A percentile compares a stretch with the other conserved stretches of the same genome.
These are phyloP conservation scores for Trichodelitschia bisporula DNA, from an alignment of 495 filamentous ascomycete species.

Conservation along the genomic window DNA sequence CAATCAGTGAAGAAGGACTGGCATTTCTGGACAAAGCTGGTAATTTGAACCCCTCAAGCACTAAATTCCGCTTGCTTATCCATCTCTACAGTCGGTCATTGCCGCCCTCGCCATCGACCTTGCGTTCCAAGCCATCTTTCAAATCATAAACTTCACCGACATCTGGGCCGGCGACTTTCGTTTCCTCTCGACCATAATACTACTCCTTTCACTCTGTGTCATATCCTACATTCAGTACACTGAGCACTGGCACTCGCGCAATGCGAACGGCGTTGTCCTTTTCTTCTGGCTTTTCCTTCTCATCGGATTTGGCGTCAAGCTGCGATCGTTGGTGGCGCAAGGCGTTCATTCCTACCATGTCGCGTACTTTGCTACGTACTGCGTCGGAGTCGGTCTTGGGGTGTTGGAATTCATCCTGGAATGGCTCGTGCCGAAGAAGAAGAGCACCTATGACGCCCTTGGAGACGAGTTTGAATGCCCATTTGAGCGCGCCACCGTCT, in stretches of 20 bases:
- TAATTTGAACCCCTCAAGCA: slow-evolving; percentile 17
- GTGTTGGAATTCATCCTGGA: slow-evolving; percentile 58
- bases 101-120: slow-evolving; percentile 40
- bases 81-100: slow-evolving; percentile 33
- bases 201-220: slow-evolving; percentile 50
- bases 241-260: slow-evolving; percentile 70
- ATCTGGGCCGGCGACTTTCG: slow-evolving; percentile 65
- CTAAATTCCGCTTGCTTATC: neutral
- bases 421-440: slow-evolving; percentile 75
- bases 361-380: slow-evolving; percentile 59
- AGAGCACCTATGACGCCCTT: slow-evolving; percentile 58
- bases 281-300: slow-evolving; percentile 92
- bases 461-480: slow-evolving; percentile 86
- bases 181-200: slow-evolving; percentile 68
- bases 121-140: slow-evolving; percentile 47
- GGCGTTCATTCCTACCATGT: slow-evolving; percentile 36
- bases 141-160: slow-evolving; percentile 42
- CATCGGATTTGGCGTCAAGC: slow-evolving; percentile 58
- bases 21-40: slow-evolving; percentile 88
- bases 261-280: slow-evolving; percentile 78
- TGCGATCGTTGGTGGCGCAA: slow-evolving; percentile 67
- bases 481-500: slow-evolving; percentile 79
- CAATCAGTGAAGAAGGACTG: slow-evolving; percentile 56
- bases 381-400: slow-evolving; percentile 46
- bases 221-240: slow-evolving; percentile 76